A percentile compares a stretch with the other conserved stretches of the same genome.
Evolutionary conservation across 2,329 filamentous ascomycete species (phyloP).

Genomic region (Ceratocystis papillata): DNA sequence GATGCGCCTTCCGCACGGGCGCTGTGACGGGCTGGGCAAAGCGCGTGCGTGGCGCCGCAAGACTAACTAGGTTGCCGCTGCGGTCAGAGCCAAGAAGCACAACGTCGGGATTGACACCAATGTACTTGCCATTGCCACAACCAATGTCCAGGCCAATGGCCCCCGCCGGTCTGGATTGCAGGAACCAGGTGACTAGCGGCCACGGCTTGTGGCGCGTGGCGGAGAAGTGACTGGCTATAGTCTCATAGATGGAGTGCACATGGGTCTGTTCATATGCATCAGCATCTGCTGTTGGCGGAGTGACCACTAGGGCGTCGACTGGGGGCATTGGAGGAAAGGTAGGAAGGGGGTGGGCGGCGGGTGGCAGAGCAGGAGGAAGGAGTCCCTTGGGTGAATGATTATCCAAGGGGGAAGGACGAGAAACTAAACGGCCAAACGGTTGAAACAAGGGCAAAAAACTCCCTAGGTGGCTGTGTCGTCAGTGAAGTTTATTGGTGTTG

Average conservation of each 20-base stretch:
- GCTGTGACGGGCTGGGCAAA: slow-evolving; percentile 27
- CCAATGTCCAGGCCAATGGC: slow-evolving; percentile 81
- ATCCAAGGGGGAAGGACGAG: neutral
- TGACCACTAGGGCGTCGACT: slow-evolving; percentile 1
- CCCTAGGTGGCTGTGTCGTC: neutral
- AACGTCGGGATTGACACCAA: slow-evolving; percentile 63
- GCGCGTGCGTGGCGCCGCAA: slow-evolving; percentile 48
- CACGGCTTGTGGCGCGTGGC: slow-evolving; percentile 74
- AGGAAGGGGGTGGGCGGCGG: neutral
- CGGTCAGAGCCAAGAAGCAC: slow-evolving; percentile 80
- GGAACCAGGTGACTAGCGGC: slow-evolving; percentile 78
- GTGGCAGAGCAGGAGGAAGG: neutral
- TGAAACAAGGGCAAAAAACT: neutral
- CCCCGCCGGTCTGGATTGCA: slow-evolving; percentile 54
- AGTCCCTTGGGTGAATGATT: neutral
- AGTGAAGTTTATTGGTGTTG: neutral
- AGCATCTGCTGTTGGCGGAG: neutral
- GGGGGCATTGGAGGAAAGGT: neutral
- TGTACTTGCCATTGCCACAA: slow-evolving; percentile 95
- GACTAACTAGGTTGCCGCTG: slow-evolving; percentile 57
- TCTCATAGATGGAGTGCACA: slow-evolving; percentile 85
- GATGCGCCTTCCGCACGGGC: slow-evolving; percentile 39
- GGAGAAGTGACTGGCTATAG: slow-evolving; percentile 76
- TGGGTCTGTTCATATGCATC: slow-evolving; percentile 69
- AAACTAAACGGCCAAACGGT: neutral